Percentiles rank a stretch among this genome's conserved stretches.
phyloP scores from a whole-genome alignment of 2,329 filamentous ascomycete species.

The Aspergillus amoenus region DNA sequence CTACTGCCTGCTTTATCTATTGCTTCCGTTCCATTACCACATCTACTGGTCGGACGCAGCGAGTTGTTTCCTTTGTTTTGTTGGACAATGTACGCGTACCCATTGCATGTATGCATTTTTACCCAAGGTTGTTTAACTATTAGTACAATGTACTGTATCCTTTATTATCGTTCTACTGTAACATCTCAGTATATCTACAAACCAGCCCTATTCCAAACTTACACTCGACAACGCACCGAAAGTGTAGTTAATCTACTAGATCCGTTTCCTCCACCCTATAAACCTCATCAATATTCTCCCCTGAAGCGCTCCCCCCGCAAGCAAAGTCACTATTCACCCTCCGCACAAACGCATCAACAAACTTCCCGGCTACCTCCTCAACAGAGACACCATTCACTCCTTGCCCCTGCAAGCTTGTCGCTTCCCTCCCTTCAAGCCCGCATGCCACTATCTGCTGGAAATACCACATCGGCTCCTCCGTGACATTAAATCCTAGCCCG shows the following conservation, averaged over 20 bases:
- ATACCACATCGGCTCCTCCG: conserved; percentile 62
- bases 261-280: conserved; percentile 39
- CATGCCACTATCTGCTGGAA: conserved; percentile 79
- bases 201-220: not conserved
- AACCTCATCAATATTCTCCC: conserved; percentile 41
- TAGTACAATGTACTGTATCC: too few species aligned
- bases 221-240: not conserved
- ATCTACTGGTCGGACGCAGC: not conserved
- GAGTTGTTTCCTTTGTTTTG: not conserved
- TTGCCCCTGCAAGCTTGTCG: conserved; percentile 70
- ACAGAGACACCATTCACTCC: conserved; percentile 29
- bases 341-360: conserved; percentile 41
- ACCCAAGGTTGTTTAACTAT: not conserved
- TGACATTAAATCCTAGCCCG: conserved; percentile 69
- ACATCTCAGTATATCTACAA: not conserved
- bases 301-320: conserved; percentile 26
- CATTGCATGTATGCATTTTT: not conserved
- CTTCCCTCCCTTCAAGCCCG: conserved; percentile 74
- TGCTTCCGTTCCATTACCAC: not conserved
- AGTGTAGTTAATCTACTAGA: conserved; percentile 11
- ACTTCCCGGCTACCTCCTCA: conserved; percentile 40
- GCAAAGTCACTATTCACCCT: conserved; percentile 38
- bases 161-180: not conserved
- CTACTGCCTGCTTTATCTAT: not conserved
- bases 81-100: conserved; percentile 1